These are phyloP conservation scores for Rubroshorea leprosula DNA, from an alignment of 345 rosid genomes.

Conservation along the genomic window DNA sequence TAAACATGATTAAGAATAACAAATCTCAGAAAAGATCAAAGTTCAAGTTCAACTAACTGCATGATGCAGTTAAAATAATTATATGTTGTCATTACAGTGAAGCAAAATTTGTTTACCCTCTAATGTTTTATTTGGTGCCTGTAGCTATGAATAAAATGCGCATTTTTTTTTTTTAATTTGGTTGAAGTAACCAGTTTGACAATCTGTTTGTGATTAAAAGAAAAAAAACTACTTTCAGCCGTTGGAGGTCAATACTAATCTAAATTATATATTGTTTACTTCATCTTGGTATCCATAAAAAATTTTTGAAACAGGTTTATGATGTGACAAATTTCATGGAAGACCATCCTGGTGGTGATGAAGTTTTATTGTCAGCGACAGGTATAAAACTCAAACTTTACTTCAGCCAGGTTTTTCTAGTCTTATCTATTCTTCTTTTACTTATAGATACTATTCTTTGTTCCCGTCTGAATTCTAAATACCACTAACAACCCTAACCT, in stretches of 20 bases:
- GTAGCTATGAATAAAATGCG: too few species aligned
- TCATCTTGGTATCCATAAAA: background rate
- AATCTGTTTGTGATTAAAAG: too few species aligned
- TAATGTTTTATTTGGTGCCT: too few species aligned
- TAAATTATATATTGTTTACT: background rate
- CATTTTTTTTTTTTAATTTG: too few species aligned
- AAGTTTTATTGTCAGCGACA: constrained; percentile 43
- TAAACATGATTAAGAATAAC: too few species aligned
- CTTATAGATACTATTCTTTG: background rate
- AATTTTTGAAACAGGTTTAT: constrained; percentile 32
- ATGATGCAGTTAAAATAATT: too few species aligned
- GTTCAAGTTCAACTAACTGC: too few species aligned
- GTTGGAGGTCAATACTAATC: background rate
- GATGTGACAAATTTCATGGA: constrained; percentile 48
- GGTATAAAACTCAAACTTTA: constrained; percentile 20
- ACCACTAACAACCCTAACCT: background rate
- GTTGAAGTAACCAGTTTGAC: too few species aligned
- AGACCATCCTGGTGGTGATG: constrained; percentile 59
- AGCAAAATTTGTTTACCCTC: background rate
- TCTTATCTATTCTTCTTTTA: background rate
- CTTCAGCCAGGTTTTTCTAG: too few species aligned
- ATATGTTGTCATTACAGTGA: too few species aligned
- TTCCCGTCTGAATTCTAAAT: background rate
- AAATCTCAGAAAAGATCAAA: too few species aligned
- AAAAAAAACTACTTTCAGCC: background rate